A percentile compares a stretch with the other conserved stretches of the same genome.
phyloP scores from a whole-genome alignment of 768 basidiomycete genomes.

The Rubroboletus satanas region DNA sequence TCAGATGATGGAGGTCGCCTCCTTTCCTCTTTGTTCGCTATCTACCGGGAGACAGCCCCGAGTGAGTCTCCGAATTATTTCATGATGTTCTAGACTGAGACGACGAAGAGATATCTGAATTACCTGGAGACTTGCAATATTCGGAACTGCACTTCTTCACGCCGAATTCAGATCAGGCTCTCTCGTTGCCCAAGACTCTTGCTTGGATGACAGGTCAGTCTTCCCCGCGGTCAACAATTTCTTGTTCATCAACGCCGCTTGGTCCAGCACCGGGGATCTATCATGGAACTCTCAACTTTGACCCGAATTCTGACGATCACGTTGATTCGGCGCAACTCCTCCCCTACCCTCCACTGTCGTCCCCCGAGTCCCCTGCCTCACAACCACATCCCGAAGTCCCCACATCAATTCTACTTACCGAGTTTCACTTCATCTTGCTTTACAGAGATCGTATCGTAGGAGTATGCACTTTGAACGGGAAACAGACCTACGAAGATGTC shows the following conservation, averaged over 20 bases:
- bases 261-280: constrained; percentile 79
- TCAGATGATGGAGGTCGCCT: constrained; percentile 73
- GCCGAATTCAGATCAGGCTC: constrained; percentile 62
- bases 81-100: constrained; percentile 17
- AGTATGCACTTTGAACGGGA: constrained; percentile 77
- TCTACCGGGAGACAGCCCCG: constrained; percentile 72
- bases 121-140: constrained; percentile 71
- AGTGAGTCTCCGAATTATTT: constrained; percentile 50
- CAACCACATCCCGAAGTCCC: constrained; percentile 45
- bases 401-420: constrained; percentile 75
- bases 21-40: constrained; percentile 69
- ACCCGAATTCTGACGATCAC: constrained; percentile 64
- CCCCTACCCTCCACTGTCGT: constrained; percentile 58
- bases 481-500: constrained; percentile 76
- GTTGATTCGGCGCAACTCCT: constrained; percentile 76
- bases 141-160: constrained; percentile 84
- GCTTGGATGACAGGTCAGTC: constrained; percentile 89
- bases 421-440: constrained; percentile 88
- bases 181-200: constrained; percentile 65
- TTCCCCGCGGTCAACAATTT: background rate
- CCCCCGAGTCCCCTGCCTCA: constrained; percentile 24
- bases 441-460: constrained; percentile 76
- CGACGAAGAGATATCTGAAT: constrained; percentile 77
- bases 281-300: constrained; percentile 73
- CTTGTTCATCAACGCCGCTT: background rate